These are phyloP conservation scores for Aspergillus unguis DNA, from an alignment of 2,329 filamentous ascomycete genomes.

Conservation along the genomic window DNA sequence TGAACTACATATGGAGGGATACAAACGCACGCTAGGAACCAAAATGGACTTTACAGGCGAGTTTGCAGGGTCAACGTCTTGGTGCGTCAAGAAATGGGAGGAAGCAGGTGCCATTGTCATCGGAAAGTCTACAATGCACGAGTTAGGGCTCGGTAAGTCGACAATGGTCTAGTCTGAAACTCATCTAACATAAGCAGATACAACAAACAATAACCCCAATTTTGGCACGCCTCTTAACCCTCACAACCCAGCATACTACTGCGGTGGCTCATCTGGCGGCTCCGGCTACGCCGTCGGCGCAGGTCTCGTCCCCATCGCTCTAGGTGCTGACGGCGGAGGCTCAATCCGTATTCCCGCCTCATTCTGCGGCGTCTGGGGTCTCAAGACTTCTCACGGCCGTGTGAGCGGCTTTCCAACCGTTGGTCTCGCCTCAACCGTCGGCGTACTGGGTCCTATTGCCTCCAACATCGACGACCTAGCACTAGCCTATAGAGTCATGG, in stretches of 20 bases:
- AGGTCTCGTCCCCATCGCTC: slow-evolving; percentile 67
- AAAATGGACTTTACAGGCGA: slow-evolving; percentile 54
- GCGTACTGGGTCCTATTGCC: slow-evolving; percentile 72
- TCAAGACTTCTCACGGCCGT: slow-evolving; percentile 75
- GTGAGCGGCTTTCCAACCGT: slow-evolving; percentile 58
- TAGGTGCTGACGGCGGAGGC: slow-evolving; percentile 74
- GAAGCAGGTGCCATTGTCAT: slow-evolving; percentile 72
- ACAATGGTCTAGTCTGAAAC: background rate
- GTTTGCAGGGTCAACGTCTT: slow-evolving; percentile 55
- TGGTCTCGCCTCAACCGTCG: slow-evolving; percentile 59
- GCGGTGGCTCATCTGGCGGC: slow-evolving; percentile 77
- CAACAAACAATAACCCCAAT: slow-evolving; percentile 75
- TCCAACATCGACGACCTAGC: slow-evolving; percentile 73
- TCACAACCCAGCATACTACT: slow-evolving; percentile 71
- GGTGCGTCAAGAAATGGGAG: slow-evolving; percentile 68
- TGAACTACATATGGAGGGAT: slow-evolving; percentile 69
- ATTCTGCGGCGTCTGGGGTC: slow-evolving; percentile 76
- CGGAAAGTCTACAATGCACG: slow-evolving; percentile 77
- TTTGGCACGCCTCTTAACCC: slow-evolving; percentile 76
- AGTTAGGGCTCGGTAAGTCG: slow-evolving; percentile 63
- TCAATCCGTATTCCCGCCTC: slow-evolving; percentile 69
- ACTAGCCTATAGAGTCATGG: slow-evolving; percentile 77
- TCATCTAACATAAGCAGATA: slow-evolving; percentile 50
- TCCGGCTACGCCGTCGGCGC: slow-evolving; percentile 67
- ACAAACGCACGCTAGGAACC: slow-evolving; percentile 64